Evolutionary conservation across 2,329 filamentous ascomycete species (phyloP).

Genomic region (Botrytis fragariae): DNA sequence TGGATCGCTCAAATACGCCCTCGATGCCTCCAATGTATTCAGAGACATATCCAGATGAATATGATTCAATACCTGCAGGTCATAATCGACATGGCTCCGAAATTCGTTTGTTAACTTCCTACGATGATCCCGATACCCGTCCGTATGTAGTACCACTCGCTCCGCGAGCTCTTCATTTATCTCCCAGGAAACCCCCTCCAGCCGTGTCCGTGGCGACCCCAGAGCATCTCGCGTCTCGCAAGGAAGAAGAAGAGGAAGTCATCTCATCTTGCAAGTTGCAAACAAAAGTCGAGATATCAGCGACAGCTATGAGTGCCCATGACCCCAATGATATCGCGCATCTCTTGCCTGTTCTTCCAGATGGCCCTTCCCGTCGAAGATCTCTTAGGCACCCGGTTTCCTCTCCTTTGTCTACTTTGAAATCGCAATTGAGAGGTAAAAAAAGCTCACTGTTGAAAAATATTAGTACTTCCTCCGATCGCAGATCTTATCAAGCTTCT

Average conservation of each 20-base stretch:
- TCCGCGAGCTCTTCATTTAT: slow-evolving; percentile 29
- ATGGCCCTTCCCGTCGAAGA: slow-evolving; percentile 48
- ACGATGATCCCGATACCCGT: slow-evolving; percentile 53
- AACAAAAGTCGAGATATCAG: slow-evolving; percentile 34
- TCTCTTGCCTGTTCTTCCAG: slow-evolving; percentile 51
- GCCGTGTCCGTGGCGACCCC: slow-evolving; percentile 40
- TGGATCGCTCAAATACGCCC: slow-evolving; percentile 47
- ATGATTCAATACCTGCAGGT: slow-evolving; percentile 46
- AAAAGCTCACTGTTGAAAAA: slow-evolving; percentile 33
- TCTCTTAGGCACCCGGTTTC: slow-evolving; percentile 28
- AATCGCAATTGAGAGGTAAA: slow-evolving; percentile 26
- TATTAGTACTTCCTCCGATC: slow-evolving; percentile 35
- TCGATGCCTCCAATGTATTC: slow-evolving; percentile 55
- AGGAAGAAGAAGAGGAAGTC: slow-evolving; percentile 43
- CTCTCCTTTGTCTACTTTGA: slow-evolving; percentile 40
- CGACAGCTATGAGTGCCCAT: slow-evolving; percentile 1
- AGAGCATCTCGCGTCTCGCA: slow-evolving; percentile 41
- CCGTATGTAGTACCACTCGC: slow-evolving; percentile 52
- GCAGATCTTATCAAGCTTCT: slow-evolving; percentile 50
- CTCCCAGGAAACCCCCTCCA: slow-evolving; percentile 26
- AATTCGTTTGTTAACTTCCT: slow-evolving; percentile 60
- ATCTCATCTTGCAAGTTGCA: slow-evolving; percentile 36
- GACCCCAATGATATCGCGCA: slow-evolving; percentile 39
- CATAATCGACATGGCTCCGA: slow-evolving; percentile 48
- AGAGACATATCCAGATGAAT: slow-evolving; percentile 53